These are phyloP conservation scores for Citrus sinensis DNA, from an alignment of 345 rosid species.

Conservation along the genomic window DNA sequence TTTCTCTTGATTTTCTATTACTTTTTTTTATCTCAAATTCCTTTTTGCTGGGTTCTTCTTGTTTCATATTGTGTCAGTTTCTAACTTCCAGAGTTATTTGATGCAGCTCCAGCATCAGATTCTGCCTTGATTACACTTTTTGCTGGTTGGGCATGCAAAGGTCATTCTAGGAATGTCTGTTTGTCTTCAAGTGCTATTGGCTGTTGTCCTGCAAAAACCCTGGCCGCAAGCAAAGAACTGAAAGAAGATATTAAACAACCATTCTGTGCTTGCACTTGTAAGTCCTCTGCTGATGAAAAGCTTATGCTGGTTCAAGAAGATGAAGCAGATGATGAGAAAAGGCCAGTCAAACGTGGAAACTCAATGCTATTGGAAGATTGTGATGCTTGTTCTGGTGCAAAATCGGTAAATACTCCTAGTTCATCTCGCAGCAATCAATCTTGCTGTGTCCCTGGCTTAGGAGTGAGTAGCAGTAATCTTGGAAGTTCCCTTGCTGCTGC, in stretches of 20 bases:
- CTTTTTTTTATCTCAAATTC: not conserved
- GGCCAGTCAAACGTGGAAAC: constrained; percentile 34
- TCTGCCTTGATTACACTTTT: constrained; percentile 54
- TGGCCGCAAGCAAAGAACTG: constrained; percentile 4
- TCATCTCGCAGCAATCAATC: constrained; percentile 29
- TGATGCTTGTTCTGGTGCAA: constrained; percentile 20
- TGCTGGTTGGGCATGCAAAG: constrained; percentile 63
- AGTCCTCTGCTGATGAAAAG: constrained; percentile 20
- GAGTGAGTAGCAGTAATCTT: constrained; percentile 41
- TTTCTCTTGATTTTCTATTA: not conserved
- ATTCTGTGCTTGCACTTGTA: constrained; percentile 18
- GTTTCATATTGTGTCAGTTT: constrained; percentile 8
- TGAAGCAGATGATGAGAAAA: constrained; percentile 26
- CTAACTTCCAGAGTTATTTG: constrained; percentile 18
- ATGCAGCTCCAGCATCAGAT: constrained; percentile 58
- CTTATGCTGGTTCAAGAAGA: constrained; percentile 16
- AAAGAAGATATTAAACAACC: constrained; percentile 21
- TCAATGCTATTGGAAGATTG: constrained; percentile 16
- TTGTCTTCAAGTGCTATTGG: constrained; percentile 40
- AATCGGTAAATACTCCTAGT: constrained; percentile 13
- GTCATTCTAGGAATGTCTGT: constrained; percentile 37
- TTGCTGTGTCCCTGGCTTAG: constrained; percentile 59
- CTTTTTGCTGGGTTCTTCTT: not conserved
- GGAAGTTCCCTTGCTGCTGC: constrained; percentile 50
- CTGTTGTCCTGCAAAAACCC: constrained; percentile 38